phyloP scores from a whole-genome alignment of 1,284 basidiomycete species.

The Cutaneotrichosporon daszewskae region DNA sequence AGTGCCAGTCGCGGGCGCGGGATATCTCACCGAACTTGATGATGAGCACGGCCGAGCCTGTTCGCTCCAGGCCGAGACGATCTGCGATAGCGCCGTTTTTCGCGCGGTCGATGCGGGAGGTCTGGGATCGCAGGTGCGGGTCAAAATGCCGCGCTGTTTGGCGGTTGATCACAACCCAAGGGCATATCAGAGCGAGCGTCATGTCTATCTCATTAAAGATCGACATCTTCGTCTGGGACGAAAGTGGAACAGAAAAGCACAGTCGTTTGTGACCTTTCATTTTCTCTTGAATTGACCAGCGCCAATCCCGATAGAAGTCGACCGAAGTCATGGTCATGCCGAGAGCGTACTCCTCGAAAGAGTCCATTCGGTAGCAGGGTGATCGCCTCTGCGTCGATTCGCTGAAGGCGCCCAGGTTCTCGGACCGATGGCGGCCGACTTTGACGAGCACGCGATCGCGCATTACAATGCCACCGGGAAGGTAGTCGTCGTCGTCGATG shows the following conservation, averaged over 20 bases:
- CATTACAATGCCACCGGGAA: conserved; percentile 33
- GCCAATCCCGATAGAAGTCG: conserved; percentile 43
- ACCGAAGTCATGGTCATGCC: conserved; percentile 36
- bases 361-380: conserved; percentile 37
- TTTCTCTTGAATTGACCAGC: conserved; percentile 27
- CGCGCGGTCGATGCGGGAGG: conserved; percentile 3
- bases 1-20: conserved; percentile 45
- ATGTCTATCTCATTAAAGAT: conserved; percentile 43
- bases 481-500: conserved; percentile 15
- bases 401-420: conserved; percentile 28
- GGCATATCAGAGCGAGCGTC: conserved; percentile 27
- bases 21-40: conserved; percentile 38
- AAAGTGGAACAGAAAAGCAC: conserved; percentile 38
- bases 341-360: conserved; percentile 42
- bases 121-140: not conserved
- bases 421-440: conserved; percentile 39
- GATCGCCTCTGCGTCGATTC: conserved; percentile 33
- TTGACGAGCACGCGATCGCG: conserved; percentile 44
- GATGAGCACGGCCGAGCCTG: conserved; percentile 29
- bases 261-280: conserved; percentile 34
- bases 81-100: conserved; percentile 8
- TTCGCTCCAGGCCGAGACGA: conserved; percentile 5
- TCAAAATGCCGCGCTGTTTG: conserved; percentile 8
- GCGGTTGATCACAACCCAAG: conserved; percentile 6
- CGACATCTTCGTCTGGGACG: conserved; percentile 27